A percentile compares a stretch with the other conserved stretches of the same genome.
Conservation (phyloP, 2,329 filamentous ascomycete species). For the Ambrosiella cleistominuta region DNA sequence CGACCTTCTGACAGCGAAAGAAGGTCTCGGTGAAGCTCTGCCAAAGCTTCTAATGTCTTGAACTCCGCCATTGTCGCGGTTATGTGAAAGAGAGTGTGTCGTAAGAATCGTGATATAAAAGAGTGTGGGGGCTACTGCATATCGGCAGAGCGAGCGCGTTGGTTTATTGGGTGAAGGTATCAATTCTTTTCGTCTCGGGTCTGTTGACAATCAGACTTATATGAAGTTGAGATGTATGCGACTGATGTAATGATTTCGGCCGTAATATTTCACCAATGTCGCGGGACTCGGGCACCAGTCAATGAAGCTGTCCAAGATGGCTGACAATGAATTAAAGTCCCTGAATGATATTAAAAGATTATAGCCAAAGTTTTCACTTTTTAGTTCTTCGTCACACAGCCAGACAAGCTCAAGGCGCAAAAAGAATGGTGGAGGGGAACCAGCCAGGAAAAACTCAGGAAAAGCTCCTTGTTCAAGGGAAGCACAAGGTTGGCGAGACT, state of each 20-base stretch:
- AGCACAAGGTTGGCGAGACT: not conserved
- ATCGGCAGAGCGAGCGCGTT: constrained; percentile 15
- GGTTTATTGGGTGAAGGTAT: not conserved
- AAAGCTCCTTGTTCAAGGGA: not conserved
- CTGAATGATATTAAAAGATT: no score
- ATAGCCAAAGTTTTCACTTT: not conserved
- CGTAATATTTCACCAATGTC: no score
- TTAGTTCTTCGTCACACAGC: not conserved
- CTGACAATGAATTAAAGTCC: no score
- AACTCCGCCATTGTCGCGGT: constrained; percentile 49
- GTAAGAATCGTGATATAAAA: not conserved
- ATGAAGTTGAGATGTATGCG: no score
- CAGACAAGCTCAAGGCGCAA: not conserved
- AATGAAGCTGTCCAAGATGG: no score
- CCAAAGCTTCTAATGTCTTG: constrained; percentile 57
- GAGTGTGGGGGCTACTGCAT: constrained; percentile 27
- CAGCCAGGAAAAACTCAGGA: not conserved
- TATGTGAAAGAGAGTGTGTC: constrained; percentile 13
- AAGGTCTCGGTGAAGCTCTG: constrained; percentile 74
- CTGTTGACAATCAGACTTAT: not conserved
- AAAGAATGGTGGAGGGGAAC: not conserved
- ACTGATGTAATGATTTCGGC: no score
- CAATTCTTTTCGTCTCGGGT: not conserved
- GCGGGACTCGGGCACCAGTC: no score
- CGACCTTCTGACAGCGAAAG: constrained; percentile 56